A percentile compares a stretch with the other conserved stretches of the same genome.
These are phyloP conservation scores for Hypoxylon sp. DNA, from an alignment of 2,329 filamentous ascomycete species.

Conservation along the genomic window DNA sequence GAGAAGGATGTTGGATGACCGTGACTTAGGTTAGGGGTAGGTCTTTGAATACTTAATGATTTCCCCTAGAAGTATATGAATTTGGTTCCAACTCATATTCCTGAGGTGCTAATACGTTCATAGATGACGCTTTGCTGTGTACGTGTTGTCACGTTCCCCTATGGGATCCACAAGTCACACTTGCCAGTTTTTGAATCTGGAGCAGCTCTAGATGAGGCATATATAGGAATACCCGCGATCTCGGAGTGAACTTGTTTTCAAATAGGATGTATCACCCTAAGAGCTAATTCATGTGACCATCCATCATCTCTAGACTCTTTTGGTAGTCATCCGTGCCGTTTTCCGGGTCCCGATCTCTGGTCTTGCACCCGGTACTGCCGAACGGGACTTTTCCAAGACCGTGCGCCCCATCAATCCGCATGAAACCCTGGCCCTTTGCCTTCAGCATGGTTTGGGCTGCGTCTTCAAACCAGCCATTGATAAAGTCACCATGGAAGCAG, in stretches of 20 bases:
- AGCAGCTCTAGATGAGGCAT: neutral
- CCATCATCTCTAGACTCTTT: constrained; percentile 33
- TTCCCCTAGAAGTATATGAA: neutral
- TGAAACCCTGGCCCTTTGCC: constrained; percentile 54
- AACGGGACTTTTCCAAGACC: constrained; percentile 48
- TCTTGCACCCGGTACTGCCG: constrained; percentile 36
- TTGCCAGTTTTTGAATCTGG: neutral
- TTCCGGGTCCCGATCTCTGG: constrained; percentile 23
- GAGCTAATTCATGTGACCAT: constrained; percentile 18
- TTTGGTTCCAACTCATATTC: neutral
- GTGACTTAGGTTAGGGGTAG: neutral
- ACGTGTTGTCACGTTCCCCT: too few species aligned
- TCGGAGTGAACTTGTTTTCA: neutral
- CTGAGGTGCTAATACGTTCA: neutral
- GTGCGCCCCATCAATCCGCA: constrained; percentile 55
- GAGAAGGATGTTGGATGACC: too few species aligned
- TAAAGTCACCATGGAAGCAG: constrained; percentile 63
- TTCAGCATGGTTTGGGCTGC: constrained; percentile 60
- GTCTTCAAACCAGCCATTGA: constrained; percentile 62
- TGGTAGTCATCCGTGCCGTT: constrained; percentile 29
- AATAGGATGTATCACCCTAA: neutral
- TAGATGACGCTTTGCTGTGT: neutral
- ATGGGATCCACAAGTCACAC: too few species aligned
- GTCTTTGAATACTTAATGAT: neutral
- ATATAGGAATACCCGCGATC: neutral